These are phyloP conservation scores for Hericium erinaceus DNA, from an alignment of 768 basidiomycete species.

Conservation along the genomic window DNA sequence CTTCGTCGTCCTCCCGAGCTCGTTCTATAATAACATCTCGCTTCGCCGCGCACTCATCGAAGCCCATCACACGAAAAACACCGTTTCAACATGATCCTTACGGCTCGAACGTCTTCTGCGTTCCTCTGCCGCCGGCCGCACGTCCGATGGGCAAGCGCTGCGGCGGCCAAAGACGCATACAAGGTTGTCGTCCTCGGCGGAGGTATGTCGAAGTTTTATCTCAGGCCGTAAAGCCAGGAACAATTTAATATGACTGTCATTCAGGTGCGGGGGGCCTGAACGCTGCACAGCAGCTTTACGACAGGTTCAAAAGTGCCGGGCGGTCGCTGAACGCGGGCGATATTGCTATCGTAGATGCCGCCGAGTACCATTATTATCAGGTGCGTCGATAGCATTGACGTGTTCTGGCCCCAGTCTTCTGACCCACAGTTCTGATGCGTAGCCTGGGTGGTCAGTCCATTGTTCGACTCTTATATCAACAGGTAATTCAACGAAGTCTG, in stretches of 20 bases:
- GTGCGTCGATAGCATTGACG: constrained; percentile 25
- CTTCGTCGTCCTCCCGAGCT: too few species aligned
- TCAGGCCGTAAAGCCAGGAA: neutral
- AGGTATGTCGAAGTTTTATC: constrained; percentile 38
- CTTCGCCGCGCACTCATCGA: too few species aligned
- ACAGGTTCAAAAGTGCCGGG: constrained; percentile 64
- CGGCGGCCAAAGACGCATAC: constrained; percentile 44
- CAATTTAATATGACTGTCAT: neutral
- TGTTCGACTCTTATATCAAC: constrained; percentile 1
- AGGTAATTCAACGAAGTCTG: neutral
- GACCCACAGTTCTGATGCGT: constrained; percentile 11
- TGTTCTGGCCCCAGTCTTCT: neutral
- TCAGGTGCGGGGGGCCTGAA: constrained; percentile 74
- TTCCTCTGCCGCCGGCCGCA: neutral
- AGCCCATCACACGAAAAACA: neutral
- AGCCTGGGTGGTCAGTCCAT: constrained; percentile 79
- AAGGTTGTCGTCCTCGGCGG: constrained; percentile 84
- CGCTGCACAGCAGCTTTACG: constrained; percentile 81
- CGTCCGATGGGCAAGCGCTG: constrained; percentile 17
- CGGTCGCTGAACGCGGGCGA: constrained; percentile 64
- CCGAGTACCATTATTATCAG: constrained; percentile 81
- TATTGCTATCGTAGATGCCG: constrained; percentile 77
- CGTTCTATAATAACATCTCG: too few species aligned
- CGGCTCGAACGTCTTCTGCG: neutral
- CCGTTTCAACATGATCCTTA: neutral